Evolutionary conservation across 352 stramenopile genomes (phyloP), one percentile per base, ranked within the genome.

Genomic region (Pythium chondricola): DNA sequence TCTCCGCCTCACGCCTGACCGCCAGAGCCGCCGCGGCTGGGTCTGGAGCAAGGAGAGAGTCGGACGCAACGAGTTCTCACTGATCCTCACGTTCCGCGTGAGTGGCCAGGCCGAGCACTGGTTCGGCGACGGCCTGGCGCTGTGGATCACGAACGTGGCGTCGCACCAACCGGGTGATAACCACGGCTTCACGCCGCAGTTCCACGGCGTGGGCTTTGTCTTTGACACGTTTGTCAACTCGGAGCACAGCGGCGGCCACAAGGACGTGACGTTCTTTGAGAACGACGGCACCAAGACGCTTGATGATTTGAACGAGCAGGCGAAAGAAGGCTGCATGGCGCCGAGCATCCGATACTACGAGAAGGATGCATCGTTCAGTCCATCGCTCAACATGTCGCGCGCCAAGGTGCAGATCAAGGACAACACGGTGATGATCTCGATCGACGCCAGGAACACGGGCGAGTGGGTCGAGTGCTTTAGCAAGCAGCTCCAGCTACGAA

Each of bases 191-290:
- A 86, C 69, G 30, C 63, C 71, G 21, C 57, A 71, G 21, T 93
- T 86, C 42, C 82, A 70, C 21, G 79, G 82, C 38, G 55, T 93
- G 43, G 82, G 82, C 46, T 55, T 93, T 44, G 51, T 93, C 20
- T 86, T 93, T 49, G 82, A 93, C 55, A 93, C 82, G 54, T 93
- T 91, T 64, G 67, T 88, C 29, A 93, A 93, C 58, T 44, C 67
- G 56, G 82, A 93, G 53, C 77, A 91, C 52, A 50, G 41, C 25
- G 82, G 79, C 18, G 81, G 81, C 22, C 82, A 93, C 66, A 84
- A 88, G 61, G 82, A 93, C 52, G 77, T 93, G 56, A 87, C 74
- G 42, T 78, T 90, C 20, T 75, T 89, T 20, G 69, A 81, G 58
- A 93, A 89, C 61, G 73, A 93, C 48, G 80, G 80, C 46, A 67